phyloP scores from a whole-genome alignment of 2,329 filamentous ascomycete species.

The Sporothrix inflata region DNA sequence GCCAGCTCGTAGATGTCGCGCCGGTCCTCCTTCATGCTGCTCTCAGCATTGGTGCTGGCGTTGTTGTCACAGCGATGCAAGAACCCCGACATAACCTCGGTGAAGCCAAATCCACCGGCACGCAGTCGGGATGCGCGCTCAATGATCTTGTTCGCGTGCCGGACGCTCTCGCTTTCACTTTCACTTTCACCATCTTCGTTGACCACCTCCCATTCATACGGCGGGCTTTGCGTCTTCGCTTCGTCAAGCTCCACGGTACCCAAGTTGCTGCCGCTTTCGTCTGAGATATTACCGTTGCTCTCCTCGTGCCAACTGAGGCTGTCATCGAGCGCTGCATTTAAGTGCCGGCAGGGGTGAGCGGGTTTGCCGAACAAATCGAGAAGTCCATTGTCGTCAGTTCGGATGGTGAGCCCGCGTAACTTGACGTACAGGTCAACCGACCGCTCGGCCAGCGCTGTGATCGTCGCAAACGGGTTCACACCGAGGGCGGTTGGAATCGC shows the following conservation, averaged over 20 bases:
- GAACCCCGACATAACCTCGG: slow-evolving; percentile 67
- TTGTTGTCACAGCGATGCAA: slow-evolving; percentile 50
- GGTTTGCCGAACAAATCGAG: slow-evolving; percentile 61
- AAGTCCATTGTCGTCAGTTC: slow-evolving; percentile 49
- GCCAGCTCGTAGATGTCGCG: slow-evolving; percentile 58
- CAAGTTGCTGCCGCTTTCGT: background rate
- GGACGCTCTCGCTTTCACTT: slow-evolving; percentile 38
- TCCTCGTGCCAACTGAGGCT: slow-evolving; percentile 25
- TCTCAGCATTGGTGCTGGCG: background rate
- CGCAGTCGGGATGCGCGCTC: slow-evolving; percentile 48
- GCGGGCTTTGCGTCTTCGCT: background rate
- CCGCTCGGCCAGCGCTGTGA: slow-evolving; percentile 68
- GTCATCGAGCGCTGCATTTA: slow-evolving; percentile 29
- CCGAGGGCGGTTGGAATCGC: slow-evolving; percentile 65
- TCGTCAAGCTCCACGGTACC: background rate
- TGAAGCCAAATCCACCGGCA: slow-evolving; percentile 60
- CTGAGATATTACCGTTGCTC: background rate
- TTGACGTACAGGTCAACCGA: slow-evolving; percentile 57
- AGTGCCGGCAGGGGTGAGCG: slow-evolving; percentile 37
- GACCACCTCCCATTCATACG: slow-evolving; percentile 35
- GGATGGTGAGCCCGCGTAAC: slow-evolving; percentile 49
- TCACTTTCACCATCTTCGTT: slow-evolving; percentile 41
- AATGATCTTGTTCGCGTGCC: slow-evolving; percentile 45
- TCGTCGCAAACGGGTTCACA: slow-evolving; percentile 71
- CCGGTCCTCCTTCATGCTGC: slow-evolving; percentile 48